Base-by-base conservation (phyloP, 1,284 basidiomycete species). In the Ceratorhiza oryzae-sativae region DNA sequence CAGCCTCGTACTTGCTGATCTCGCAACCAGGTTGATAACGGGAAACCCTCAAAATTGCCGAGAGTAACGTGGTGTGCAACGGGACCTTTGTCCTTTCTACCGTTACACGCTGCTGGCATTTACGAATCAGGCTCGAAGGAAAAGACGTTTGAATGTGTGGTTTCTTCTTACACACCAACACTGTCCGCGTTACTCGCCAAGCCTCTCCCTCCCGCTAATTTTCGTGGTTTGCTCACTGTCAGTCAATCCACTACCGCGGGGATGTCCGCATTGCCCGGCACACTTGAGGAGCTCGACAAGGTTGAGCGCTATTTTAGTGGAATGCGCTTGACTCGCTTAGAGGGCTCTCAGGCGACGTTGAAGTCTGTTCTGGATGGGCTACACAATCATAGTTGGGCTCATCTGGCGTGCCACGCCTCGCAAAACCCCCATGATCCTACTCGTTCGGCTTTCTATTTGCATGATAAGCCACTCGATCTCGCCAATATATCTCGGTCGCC, bases 391-490 rank as follows among this genome's bases (percentile, higher is more conserved):
- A 42, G 20, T 12, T 71, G 56, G 39, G 41, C 61, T 30, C 68
- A 71, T 46, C 46, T 71, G 25, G 53, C 68, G 15, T 71, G 68
- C 25, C 68, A 71, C 32, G 68, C 53, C 1, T 45, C 25, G 3
- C 68, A 71, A 27, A 32, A 61, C 25, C 55, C 34, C 4, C 13
- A 42, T 18, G 70, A 71, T 3, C 58, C 58, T 0, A 34, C 48
- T 23, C 30, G 10, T 6, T 30, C 25, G 3, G 41, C 25, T 2
- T 61, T 61, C 32, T 25, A 61, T 41, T 15, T 61, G 13, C 42
- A 61, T 42, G 42, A 61, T 20, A 30, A 25, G 42, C 12, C 34
- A 2, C 65, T 70, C 6, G 56, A 55, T 23, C n/a, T 71, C 2
- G 25, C 58, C 6, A 30, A 25, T 2, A 60, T 71, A 1, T 27